Percentiles rank a stretch among this genome's conserved stretches.
Evolutionary conservation across 2,329 filamentous ascomycete species (phyloP).

Genomic region (Thelonectria blattea): DNA sequence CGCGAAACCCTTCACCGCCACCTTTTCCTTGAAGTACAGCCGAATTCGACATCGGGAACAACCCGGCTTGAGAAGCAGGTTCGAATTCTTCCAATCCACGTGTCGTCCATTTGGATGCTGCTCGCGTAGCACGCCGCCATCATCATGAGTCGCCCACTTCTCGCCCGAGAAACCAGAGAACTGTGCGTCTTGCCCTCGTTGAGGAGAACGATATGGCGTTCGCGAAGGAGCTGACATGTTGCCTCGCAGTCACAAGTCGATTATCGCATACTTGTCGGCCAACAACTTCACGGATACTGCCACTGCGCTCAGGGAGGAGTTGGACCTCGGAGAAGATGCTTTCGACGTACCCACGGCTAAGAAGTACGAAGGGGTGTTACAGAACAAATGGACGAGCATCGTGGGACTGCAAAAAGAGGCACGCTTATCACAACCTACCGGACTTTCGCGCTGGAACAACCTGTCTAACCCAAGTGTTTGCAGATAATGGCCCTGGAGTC

Average conservation of each 20-base stretch:
- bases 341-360: conserved; percentile 83
- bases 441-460: neutral
- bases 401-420: conserved; percentile 94
- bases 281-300: conserved; percentile 73
- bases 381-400: conserved; percentile 98
- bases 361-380: conserved; percentile 89
- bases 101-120: neutral
- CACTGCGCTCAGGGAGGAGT: conserved; percentile 74
- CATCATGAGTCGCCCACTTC: conserved; percentile 50
- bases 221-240: conserved; percentile 1
- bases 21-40: neutral
- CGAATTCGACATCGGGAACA: neutral
- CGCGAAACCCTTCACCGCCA: neutral
- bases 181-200: conserved; percentile 64
- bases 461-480: neutral
- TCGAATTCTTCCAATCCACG: neutral
- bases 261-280: conserved; percentile 83
- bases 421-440: conserved; percentile 13
- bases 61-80: neutral
- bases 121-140: neutral
- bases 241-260: conserved; percentile 77
- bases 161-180: conserved; percentile 81
- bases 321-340: conserved; percentile 67
- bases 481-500: conserved; percentile 94
- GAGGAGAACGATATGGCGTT: neutral